phyloP scores from a whole-genome alignment of 1,139 yeast genomes.

The Yamadazyma dendronema region DNA sequence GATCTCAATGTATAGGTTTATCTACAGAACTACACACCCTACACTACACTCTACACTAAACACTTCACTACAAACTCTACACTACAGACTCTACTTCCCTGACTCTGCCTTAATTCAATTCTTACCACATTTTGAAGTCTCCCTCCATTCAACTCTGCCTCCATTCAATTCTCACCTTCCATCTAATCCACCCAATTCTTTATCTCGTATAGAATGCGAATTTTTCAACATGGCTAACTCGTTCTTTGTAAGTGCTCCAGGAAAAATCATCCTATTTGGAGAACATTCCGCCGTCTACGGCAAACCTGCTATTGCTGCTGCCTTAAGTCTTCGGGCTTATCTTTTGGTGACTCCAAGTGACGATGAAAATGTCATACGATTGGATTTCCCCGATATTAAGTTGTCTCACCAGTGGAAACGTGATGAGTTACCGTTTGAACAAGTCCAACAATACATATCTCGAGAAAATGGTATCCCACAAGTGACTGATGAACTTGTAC shows the following conservation, averaged over 20 bases:
- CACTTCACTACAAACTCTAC: too few relatives aligned
- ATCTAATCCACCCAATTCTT: too few relatives aligned
- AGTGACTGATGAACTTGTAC: slow-evolving; percentile 56
- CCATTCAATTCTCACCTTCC: too few relatives aligned
- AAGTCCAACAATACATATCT: slow-evolving; percentile 24
- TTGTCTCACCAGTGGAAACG: slow-evolving; percentile 64
- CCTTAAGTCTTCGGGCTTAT: slow-evolving; percentile 78
- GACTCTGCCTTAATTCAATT: too few relatives aligned
- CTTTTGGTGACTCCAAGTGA: slow-evolving; percentile 53
- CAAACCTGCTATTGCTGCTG: slow-evolving; percentile 91
- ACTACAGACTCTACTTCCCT: too few relatives aligned
- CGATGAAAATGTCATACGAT: slow-evolving; percentile 41
- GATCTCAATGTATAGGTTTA: not conserved
- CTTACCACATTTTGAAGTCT: too few relatives aligned
- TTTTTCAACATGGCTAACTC: slow-evolving; percentile 22
- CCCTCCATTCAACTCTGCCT: too few relatives aligned
- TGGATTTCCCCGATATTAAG: slow-evolving; percentile 83
- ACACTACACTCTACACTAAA: too few relatives aligned
- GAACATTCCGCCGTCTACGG: slow-evolving; percentile 96
- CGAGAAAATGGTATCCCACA: slow-evolving; percentile 31
- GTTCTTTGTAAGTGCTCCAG: slow-evolving; percentile 90
- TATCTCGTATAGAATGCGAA: slow-evolving; percentile 1
- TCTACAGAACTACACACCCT: not conserved
- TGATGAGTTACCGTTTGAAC: slow-evolving; percentile 60
- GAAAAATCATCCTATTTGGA: slow-evolving; percentile 93